phyloP scores from a whole-genome alignment of 1,284 basidiomycete genomes.

The Wallemia mellicola region DNA sequence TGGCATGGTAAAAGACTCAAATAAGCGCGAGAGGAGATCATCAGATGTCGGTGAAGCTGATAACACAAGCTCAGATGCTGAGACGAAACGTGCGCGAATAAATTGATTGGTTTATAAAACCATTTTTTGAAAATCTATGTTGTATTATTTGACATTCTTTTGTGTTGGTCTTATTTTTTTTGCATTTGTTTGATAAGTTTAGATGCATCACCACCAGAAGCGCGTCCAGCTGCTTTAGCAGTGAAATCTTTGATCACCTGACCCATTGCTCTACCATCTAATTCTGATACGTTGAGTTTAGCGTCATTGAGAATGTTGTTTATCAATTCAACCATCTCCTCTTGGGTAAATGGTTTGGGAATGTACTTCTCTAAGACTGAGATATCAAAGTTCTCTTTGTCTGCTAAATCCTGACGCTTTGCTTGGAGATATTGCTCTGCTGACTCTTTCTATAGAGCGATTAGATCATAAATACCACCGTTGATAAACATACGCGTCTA shows the following conservation, averaged over 20 bases:
- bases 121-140: background rate
- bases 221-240: constrained; percentile 5
- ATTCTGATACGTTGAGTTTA: constrained; percentile 12
- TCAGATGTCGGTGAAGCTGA: background rate
- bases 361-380: constrained; percentile 25
- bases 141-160: background rate
- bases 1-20: background rate
- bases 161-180: background rate
- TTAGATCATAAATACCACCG: constrained; percentile 1
- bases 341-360: constrained; percentile 26
- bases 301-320: constrained; percentile 16
- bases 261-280: constrained; percentile 12
- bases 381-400: constrained; percentile 28
- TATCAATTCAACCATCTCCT: constrained; percentile 25
- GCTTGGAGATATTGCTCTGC: constrained; percentile 26
- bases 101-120: background rate
- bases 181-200: background rate
- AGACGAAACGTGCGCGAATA: background rate
- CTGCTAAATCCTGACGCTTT: constrained; percentile 30
- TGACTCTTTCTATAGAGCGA: constrained; percentile 24
- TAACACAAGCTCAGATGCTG: background rate
- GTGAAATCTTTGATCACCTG: constrained; percentile 1
- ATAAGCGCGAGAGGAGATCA: background rate
- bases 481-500: background rate
- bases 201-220: background rate